These are phyloP conservation scores for Pyricularia grisea DNA, from an alignment of 2,329 filamentous ascomycete genomes.

Conservation along the genomic window DNA sequence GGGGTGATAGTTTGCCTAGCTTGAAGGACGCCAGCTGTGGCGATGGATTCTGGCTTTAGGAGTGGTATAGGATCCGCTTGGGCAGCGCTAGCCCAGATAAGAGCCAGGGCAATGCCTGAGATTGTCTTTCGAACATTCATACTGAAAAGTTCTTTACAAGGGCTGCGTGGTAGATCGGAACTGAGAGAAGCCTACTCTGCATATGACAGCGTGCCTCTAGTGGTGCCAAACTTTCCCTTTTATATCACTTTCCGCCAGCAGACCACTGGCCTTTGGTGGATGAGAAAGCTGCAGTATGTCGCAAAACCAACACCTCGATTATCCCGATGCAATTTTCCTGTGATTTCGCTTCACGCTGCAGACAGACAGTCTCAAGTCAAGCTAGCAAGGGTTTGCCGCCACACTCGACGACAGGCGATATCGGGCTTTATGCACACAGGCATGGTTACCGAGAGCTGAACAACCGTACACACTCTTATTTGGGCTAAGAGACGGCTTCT, in stretches of 20 bases:
- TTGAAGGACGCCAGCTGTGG: slow-evolving; percentile 5
- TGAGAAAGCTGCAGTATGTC: neutral
- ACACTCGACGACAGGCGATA: too few species aligned
- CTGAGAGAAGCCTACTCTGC: neutral
- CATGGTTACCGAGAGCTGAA: neutral
- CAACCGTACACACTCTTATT: neutral
- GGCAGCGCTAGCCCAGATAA: neutral
- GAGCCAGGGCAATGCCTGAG: neutral
- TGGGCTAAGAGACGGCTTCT: neutral
- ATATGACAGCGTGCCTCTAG: neutral
- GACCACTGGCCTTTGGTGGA: neutral
- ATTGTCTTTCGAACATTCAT: neutral
- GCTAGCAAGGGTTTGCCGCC: neutral
- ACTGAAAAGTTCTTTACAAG: neutral
- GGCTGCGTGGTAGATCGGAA: neutral
- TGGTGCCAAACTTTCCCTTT: neutral
- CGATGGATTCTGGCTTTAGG: slow-evolving; percentile 7
- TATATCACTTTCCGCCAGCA: neutral
- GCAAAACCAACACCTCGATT: neutral
- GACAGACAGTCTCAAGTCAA: neutral
- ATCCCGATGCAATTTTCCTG: neutral
- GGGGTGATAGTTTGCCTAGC: slow-evolving; percentile 15
- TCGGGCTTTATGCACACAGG: neutral
- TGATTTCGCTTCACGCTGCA: neutral
- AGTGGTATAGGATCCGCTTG: slow-evolving; percentile 4